Evolutionary conservation across 768 basidiomycete species (phyloP).

Genomic region (Dacryopinax spathularia): DNA sequence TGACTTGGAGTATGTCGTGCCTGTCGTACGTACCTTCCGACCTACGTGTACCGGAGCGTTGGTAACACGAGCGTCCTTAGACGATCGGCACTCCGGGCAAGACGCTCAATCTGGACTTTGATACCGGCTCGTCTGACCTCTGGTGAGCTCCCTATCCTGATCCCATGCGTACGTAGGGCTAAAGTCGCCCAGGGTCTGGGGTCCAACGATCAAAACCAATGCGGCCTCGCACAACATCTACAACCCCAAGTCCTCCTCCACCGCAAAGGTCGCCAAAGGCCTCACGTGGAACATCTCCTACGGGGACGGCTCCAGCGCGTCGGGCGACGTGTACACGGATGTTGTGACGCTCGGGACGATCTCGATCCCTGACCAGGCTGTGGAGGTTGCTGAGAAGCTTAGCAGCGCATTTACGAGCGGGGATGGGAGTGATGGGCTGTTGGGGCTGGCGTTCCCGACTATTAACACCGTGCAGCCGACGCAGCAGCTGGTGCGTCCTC

Average conservation of each 20-base stretch:
- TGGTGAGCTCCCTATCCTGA: too few relatives aligned
- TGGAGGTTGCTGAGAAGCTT: conserved; percentile 4
- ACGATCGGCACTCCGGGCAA: conserved; percentile 4
- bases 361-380: conserved; percentile 5
- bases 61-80: not conserved
- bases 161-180: too few relatives aligned
- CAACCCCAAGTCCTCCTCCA: conserved; percentile 5
- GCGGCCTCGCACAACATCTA: conserved; percentile 1
- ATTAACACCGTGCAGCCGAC: conserved; percentile 3
- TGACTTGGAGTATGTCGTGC: conserved; percentile 8
- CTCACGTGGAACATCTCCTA: conserved; percentile 8
- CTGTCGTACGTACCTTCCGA: not conserved
- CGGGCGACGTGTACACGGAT: conserved; percentile 6
- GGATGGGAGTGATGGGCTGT: conserved; percentile 6
- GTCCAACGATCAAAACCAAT: not conserved
- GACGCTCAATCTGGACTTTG: conserved; percentile 6
- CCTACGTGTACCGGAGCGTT: not conserved
- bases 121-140: conserved; percentile 9
- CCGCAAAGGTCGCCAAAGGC: not conserved
- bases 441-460: conserved; percentile 8
- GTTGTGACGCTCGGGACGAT: conserved; percentile 3
- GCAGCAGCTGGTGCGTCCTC: not conserved
- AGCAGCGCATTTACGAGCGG: conserved; percentile 1
- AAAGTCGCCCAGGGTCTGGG: too few relatives aligned
- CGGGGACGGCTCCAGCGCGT: conserved; percentile 7